Base-by-base conservation (phyloP, 176 grass and related monocot genomes). In the Tuctoria greenei region DNA sequence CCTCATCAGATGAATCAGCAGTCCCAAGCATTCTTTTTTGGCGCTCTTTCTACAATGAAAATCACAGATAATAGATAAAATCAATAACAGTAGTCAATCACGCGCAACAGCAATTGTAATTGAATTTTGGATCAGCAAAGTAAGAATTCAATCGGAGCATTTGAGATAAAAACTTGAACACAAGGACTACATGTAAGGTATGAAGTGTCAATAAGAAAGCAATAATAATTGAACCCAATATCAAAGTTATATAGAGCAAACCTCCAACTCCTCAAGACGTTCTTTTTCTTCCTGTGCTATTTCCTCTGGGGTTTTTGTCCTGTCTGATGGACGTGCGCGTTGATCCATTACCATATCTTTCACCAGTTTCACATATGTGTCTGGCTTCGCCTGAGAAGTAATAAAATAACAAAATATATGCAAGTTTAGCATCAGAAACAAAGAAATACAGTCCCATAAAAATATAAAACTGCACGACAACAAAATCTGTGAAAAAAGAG, bases 251-350 rank as follows among this genome's bases (percentile, higher is more conserved):
- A 36, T 67, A 2, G 16, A 69, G 27, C 79, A 69, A 77, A 94
- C 91, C 91, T 94, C 95, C 82, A 93, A 75, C 56, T 93, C 76
- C 78, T 93, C 91, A 66, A 97, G 95, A 24, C 69, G 78, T 64
- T 93, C 91, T 77, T 90, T 93, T 85, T 97, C 95, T 78, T 97
- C 91, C 66, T 91, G 83, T 12, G 88, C 91, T 81, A 98, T 89
- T 88, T 94, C 91, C 87, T 98, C 91, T 70, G 95, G 88, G 15
- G 95, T 98, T 84, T 93, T 98, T 75, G 81, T 92, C 75, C 86
- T 81, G 73, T 94, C 91, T 51, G 91, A 98, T 24, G 95, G 86
- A 4, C 87, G 86, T 79, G 91, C 95, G 67, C 91, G 87, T 67
- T 76, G 82, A 61, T 98, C 95, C 84, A 91, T 87, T 20, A 88